A percentile compares a stretch with the other conserved stretches of the same genome.
Evolutionary conservation across 352 stramenopile genomes (phyloP).

Genomic region (Globisporangium nunn): DNA sequence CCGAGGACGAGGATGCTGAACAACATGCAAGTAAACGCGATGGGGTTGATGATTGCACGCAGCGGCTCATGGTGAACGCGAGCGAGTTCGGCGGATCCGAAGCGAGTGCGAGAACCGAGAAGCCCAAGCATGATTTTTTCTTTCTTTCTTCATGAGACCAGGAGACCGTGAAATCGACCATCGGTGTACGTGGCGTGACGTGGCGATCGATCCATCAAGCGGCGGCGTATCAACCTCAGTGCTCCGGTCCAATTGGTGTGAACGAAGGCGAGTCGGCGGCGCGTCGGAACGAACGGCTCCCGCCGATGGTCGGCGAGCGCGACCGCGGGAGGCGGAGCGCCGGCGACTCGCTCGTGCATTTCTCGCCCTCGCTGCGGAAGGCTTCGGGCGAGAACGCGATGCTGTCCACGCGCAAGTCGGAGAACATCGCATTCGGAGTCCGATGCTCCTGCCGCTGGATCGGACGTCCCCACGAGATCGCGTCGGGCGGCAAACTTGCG

Average conservation of each 20-base stretch:
- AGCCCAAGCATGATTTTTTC: too few species aligned
- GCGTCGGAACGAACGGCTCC: neutral
- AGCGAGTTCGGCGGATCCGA: too few species aligned
- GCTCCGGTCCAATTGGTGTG: too few species aligned
- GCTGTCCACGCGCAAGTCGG: neutral
- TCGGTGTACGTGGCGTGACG: neutral
- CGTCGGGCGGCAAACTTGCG: neutral
- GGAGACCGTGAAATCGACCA: too few species aligned
- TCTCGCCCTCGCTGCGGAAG: neutral
- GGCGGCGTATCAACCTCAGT: too few species aligned
- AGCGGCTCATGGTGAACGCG: too few species aligned
- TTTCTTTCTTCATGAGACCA: neutral
- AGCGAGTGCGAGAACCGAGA: neutral
- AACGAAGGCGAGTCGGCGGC: neutral
- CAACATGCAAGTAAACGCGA: too few species aligned
- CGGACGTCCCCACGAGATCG: neutral
- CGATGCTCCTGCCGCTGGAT: neutral
- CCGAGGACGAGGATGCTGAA: too few species aligned
- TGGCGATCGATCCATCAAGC: neutral
- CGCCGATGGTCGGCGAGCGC: conserved; percentile 13
- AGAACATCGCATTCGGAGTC: neutral
- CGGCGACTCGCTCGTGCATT: neutral
- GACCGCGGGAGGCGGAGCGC: conserved; percentile 5
- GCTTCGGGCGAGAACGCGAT: neutral
- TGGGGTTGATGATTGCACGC: too few species aligned